A percentile compares a stretch with the other conserved stretches of the same genome.
These are phyloP conservation scores for Yarrowia yakushimensis DNA, from an alignment of 805 yeast species.

Conservation along the genomic window DNA sequence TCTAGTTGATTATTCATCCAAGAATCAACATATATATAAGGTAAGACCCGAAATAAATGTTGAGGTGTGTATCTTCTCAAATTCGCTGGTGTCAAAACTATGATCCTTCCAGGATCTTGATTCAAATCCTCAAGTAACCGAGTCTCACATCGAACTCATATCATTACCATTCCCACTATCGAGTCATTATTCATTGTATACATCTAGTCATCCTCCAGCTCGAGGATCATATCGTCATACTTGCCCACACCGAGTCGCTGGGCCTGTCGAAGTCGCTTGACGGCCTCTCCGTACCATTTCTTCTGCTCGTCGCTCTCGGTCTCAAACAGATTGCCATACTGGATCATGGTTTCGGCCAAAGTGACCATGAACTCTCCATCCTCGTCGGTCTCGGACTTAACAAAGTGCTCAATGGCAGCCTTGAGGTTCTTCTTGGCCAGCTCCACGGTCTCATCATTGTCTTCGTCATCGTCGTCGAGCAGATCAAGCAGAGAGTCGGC, in stretches of 20 bases:
- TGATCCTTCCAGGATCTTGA: too few species aligned
- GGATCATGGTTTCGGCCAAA: slow-evolving; percentile 80
- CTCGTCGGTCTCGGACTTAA: slow-evolving; percentile 59
- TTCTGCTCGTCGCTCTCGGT: slow-evolving; percentile 67
- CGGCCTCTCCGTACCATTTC: slow-evolving; percentile 63
- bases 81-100: too few species aligned
- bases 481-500: slow-evolving; percentile 35
- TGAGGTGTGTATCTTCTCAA: too few species aligned
- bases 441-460: slow-evolving; percentile 32
- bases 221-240: slow-evolving; percentile 39
- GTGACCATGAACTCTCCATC: slow-evolving; percentile 80
- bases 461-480: slow-evolving; percentile 32
- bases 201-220: slow-evolving; percentile 31
- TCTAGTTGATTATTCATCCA: too few species aligned
- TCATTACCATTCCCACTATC: too few species aligned
- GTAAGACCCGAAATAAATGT: too few species aligned
- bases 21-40: too few species aligned
- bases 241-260: slow-evolving; percentile 40
- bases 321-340: slow-evolving; percentile 70
- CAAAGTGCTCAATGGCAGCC: slow-evolving; percentile 56
- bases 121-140: too few species aligned
- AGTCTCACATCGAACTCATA: too few species aligned
- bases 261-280: slow-evolving; percentile 61
- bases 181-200: neutral
- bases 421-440: slow-evolving; percentile 45